Evolutionary conservation across 2,329 filamentous ascomycete species (phyloP), one percentile per base, ranked within the genome.

Genomic region (Chalaropsis ovoidea): DNA sequence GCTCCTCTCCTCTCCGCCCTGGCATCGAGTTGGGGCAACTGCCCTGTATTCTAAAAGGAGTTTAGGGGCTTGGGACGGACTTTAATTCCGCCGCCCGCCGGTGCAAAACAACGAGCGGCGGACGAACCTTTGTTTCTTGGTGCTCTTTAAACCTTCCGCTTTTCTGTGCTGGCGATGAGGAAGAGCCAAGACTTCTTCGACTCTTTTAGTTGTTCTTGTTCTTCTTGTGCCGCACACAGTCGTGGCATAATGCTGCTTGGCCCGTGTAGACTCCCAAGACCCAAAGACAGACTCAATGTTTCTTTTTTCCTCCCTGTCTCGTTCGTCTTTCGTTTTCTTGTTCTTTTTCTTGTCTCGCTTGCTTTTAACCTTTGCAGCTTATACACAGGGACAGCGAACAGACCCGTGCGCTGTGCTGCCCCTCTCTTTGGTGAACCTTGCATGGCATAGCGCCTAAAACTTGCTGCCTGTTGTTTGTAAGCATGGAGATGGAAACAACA

Each of bases 1-100:
- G 62, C 62, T 52, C 19, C 54, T 54, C 62, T 52, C 42, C 56
- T 54, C 62, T 52, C 42, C 56, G 54, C 54, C 54, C n/a, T 43
- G 22, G 2, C 6, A 27, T 17, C 10, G 11, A 62, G n/a, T n/a
- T 61, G 39, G 2, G 22, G 35, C 22, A 61, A 39, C 3, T 41
- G 35, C 19, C 42, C 24, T 39, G 35, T 39, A 10, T 52, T 63
- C 19, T 27, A 49, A 63, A 52, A 22, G 43, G n/a, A 47, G 61
- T n/a, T 17, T 54, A 17, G 41, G 47, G 27, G n/a, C 19, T 8
- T 22, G 41, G 13, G 22, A n/a, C 27, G 45, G 54, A 11, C 5
- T 58, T 35, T 3, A 58, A 58, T 17, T 8, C 47, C 24, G 22
- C 47, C 47, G 5, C 19, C 47, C 24, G 22, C 47, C 47, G 5